phyloP scores from a whole-genome alignment of 2,329 filamentous ascomycete species.

The Pseudocercospora macadamiae region DNA sequence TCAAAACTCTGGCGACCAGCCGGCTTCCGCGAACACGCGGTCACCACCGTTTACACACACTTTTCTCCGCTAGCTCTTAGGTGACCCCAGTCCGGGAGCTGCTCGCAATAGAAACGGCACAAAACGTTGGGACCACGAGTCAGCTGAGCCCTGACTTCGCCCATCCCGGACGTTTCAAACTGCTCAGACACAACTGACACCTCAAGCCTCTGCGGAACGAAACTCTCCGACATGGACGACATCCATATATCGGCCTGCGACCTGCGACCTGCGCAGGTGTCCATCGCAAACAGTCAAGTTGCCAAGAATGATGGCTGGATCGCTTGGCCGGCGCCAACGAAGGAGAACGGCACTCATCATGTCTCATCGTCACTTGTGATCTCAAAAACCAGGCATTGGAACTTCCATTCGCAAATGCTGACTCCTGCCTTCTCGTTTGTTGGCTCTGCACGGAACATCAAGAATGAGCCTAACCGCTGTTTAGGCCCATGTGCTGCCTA shows the following conservation, averaged over 20 bases:
- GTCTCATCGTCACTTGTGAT: too few relatives aligned
- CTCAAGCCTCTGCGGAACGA: constrained; percentile 2
- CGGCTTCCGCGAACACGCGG: background rate
- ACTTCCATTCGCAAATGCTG: constrained; percentile 36
- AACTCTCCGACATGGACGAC: background rate
- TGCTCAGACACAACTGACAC: background rate
- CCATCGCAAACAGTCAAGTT: background rate
- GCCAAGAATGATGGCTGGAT: background rate
- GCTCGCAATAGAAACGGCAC: background rate
- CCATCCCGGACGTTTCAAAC: background rate
- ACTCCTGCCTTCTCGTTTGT: too few relatives aligned
- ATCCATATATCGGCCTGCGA: background rate
- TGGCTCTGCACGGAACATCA: too few relatives aligned
- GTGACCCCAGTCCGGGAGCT: background rate
- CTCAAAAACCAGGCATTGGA: too few relatives aligned
- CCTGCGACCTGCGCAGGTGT: background rate
- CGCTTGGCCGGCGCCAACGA: too few relatives aligned
- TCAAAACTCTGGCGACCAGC: background rate
- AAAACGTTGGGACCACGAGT: background rate
- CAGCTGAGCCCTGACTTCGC: background rate
- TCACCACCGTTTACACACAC: background rate
- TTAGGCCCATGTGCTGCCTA: constrained; percentile 76
- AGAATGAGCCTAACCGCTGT: constrained; percentile 81
- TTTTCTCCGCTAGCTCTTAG: background rate
- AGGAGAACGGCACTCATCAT: too few relatives aligned